Evolutionary conservation across 1,139 yeast genomes (phyloP).

Genomic region (Taphrina communis): DNA sequence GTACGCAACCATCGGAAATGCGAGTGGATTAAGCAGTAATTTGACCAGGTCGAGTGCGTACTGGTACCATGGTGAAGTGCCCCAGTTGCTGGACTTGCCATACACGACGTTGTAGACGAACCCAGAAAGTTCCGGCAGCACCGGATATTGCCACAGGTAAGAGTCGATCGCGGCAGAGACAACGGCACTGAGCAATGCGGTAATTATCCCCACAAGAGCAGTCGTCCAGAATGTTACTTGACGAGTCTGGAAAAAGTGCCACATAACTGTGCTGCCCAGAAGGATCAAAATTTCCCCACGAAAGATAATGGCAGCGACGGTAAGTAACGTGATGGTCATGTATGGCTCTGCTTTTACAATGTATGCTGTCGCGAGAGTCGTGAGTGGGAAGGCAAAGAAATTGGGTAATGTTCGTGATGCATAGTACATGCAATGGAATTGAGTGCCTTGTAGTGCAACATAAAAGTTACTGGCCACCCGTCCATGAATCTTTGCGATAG

Average conservation of each 20-base stretch:
- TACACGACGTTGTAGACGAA: slow-evolving; percentile 73
- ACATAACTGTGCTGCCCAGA: slow-evolving; percentile 56
- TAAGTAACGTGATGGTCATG: slow-evolving; percentile 62
- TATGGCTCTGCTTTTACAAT: slow-evolving; percentile 32
- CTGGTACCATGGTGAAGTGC: slow-evolving; percentile 52
- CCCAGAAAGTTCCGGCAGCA: slow-evolving; percentile 75
- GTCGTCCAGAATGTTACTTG: slow-evolving; percentile 55
- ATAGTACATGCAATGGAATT: slow-evolving; percentile 81
- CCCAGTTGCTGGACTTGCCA: slow-evolving; percentile 82
- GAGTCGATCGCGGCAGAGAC: slow-evolving; percentile 68
- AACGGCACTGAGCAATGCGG: slow-evolving; percentile 61
- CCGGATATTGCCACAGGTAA: slow-evolving; percentile 68
- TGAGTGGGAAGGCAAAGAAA: slow-evolving; percentile 79
- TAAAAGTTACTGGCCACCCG: slow-evolving; percentile 58
- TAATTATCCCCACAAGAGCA: slow-evolving; percentile 58
- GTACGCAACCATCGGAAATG: slow-evolving; percentile 55
- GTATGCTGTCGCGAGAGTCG: slow-evolving; percentile 42
- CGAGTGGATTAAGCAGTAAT: slow-evolving; percentile 66
- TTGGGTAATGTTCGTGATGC: slow-evolving; percentile 84
- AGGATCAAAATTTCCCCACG: slow-evolving; percentile 74
- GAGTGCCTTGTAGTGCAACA: slow-evolving; percentile 62
- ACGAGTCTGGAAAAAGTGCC: slow-evolving; percentile 53
- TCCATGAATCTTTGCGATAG: slow-evolving; percentile 46
- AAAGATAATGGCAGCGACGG: slow-evolving; percentile 71
- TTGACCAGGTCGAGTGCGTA: slow-evolving; percentile 64